Evolutionary conservation across 1,284 basidiomycete species (phyloP).

Genomic region (Ganoderma resinaceum): DNA sequence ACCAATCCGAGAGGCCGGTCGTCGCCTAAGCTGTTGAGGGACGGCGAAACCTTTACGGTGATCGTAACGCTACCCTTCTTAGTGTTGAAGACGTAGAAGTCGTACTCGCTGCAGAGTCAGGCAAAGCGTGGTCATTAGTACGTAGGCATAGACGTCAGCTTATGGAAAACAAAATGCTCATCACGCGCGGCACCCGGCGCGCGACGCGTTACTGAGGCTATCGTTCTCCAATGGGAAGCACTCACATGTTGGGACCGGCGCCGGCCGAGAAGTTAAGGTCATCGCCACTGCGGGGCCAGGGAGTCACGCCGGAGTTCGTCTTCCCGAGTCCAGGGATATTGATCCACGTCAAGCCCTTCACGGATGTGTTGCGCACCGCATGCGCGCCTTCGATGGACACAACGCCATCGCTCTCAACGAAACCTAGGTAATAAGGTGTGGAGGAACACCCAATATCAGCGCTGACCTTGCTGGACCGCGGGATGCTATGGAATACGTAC

Average conservation of each 20-base stretch:
- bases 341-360: constrained; percentile 61
- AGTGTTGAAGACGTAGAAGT: constrained; percentile 70
- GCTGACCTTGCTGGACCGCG: neutral
- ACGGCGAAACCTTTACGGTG: constrained; percentile 62
- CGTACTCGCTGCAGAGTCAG: constrained; percentile 48
- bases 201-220: neutral
- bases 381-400: constrained; percentile 74
- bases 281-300: constrained; percentile 61
- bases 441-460: neutral
- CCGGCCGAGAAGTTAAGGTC: constrained; percentile 64
- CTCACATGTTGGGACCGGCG: constrained; percentile 64
- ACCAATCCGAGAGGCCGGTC: constrained; percentile 63
- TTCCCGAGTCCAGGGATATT: constrained; percentile 64
- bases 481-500: constrained; percentile 38
- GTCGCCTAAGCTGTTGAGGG: constrained; percentile 62
- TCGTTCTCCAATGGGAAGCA: neutral
- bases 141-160: neutral
- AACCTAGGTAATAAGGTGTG: constrained; percentile 46
- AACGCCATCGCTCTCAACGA: constrained; percentile 69
- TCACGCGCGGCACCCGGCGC: neutral
- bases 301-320: constrained; percentile 66
- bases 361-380: constrained; percentile 56
- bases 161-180: neutral
- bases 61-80: constrained; percentile 51
- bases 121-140: neutral